phyloP scores from a whole-genome alignment of 2,329 filamentous ascomycete species.

The Setomelanomma holmii region DNA sequence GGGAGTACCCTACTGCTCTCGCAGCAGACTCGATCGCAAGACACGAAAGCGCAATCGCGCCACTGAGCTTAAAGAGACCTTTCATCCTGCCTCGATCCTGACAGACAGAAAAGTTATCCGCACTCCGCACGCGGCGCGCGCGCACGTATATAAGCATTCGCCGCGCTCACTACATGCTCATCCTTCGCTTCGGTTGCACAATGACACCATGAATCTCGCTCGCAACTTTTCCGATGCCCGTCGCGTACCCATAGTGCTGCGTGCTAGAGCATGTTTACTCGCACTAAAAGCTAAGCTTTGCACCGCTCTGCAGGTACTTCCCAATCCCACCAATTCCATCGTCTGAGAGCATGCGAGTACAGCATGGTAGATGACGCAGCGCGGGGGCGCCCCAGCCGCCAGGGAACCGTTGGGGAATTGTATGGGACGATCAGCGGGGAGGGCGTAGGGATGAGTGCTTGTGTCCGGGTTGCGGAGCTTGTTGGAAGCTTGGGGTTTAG shows the following conservation, averaged over 20 bases:
- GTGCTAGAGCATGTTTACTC: conserved; percentile 12
- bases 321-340: conserved; percentile 13
- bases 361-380: conserved; percentile 14
- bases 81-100: conserved; percentile 22
- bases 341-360: neutral
- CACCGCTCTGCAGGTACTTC: neutral
- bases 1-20: conserved; percentile 58
- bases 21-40: conserved; percentile 56
- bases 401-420: conserved; percentile 12
- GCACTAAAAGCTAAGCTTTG: no score
- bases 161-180: neutral
- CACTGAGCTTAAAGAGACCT: conserved; percentile 13
- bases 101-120: neutral
- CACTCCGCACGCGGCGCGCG: neutral
- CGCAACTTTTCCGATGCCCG: conserved; percentile 10
- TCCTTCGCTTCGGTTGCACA: conserved; percentile 4
- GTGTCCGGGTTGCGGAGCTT: conserved; percentile 14
- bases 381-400: conserved; percentile 21
- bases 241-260: conserved; percentile 6
- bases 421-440: conserved; percentile 25
- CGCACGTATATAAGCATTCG: neutral
- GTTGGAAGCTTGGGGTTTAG: conserved; percentile 18
- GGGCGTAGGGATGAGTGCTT: conserved; percentile 24
- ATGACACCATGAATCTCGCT: conserved; percentile 15
- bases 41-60: conserved; percentile 41